A percentile compares a stretch with the other conserved stretches of the same genome.
phyloP scores from a whole-genome alignment of 2,329 filamentous ascomycete genomes.

The Tolypocladium ovalisporum region DNA sequence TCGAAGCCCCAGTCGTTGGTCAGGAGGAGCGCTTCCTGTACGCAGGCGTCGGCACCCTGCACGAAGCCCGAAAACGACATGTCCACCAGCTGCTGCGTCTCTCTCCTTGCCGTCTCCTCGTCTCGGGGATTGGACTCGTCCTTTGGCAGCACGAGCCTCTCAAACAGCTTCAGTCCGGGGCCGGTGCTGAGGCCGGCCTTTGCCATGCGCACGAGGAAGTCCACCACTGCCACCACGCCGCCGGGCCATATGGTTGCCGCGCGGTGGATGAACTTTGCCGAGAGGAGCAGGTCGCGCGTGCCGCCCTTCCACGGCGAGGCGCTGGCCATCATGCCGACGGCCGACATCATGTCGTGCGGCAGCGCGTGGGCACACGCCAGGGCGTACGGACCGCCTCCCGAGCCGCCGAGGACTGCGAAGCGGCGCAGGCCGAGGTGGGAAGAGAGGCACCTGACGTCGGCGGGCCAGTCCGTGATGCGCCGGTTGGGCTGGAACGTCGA shows the following conservation, averaged over 20 bases:
- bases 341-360: slow-evolving; percentile 17
- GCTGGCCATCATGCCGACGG: slow-evolving; percentile 25
- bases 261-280: slow-evolving; percentile 6
- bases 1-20: slow-evolving; percentile 18
- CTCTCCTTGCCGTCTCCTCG: slow-evolving; percentile 10
- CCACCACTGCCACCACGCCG: background rate
- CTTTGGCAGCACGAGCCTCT: background rate
- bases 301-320: slow-evolving; percentile 23
- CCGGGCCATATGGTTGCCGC: slow-evolving; percentile 5
- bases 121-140: background rate
- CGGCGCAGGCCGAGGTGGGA: slow-evolving; percentile 11
- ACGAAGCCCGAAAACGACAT: slow-evolving; percentile 12
- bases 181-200: background rate
- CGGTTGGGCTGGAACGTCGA: slow-evolving; percentile 23
- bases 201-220: background rate
- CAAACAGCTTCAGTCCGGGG: background rate
- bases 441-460: slow-evolving; percentile 14
- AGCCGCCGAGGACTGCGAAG: slow-evolving; percentile 22
- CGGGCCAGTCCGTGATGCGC: slow-evolving; percentile 20
- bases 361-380: slow-evolving; percentile 21
- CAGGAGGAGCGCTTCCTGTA: slow-evolving; percentile 19
- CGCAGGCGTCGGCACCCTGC: slow-evolving; percentile 13
- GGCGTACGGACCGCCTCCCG: slow-evolving; percentile 25
- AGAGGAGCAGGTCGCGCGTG: slow-evolving; percentile 14
- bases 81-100: slow-evolving; percentile 17